Base-by-base conservation (phyloP, 805 yeast species). In the Ogataea polymorpha region DNA sequence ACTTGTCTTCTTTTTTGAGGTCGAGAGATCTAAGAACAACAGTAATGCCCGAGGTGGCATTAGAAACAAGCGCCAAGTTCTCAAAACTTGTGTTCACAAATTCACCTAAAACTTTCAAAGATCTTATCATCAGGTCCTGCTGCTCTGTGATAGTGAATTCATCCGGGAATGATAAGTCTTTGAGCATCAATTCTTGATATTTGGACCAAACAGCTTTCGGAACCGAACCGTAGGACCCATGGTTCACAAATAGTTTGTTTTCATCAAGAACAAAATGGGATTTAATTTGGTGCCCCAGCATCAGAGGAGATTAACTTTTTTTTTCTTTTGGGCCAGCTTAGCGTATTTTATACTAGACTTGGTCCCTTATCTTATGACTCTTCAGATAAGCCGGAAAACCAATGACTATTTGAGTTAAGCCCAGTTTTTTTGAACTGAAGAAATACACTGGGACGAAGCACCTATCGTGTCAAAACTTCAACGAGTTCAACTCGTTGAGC, bases 41-140 rank as follows among this genome's bases (percentile, higher is more conserved):
- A 55, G 80, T 80, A 34, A 76, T 71, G 3, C 79, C 86, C 3
- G 72, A 61, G 3, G 86, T 78, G 4, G 88, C 84, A 54, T 81
- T 82, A 8, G 68, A 57, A 2, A 75, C 75, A 26, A 81, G 58
- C 0, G 77, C 87, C 32, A 80, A 48, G 51, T 71, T 68, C 32
- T 65, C 63, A 38, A 63, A 61, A 37, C 73, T 75, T 39, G 77
- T 65, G 26, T 74, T 70, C 20, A 81, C 54, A n/a, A 77, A 48
- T 4, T 69, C 58, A 0, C 74, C 70, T 3, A 74, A 56, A 1
- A 42, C 42, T 29, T 64, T 55, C 7, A 79, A 46, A 2, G 74
- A 66, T 7, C 58, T 53, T 3, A 50, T 47, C 48, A 69, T 65
- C 20, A 56, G 54, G 1, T 48, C 49, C 9, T 49, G 50, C 18